These are phyloP conservation scores for Babesia gibsoni DNA, from an alignment of 169 alveolate genomes.

Conservation along the genomic window DNA sequence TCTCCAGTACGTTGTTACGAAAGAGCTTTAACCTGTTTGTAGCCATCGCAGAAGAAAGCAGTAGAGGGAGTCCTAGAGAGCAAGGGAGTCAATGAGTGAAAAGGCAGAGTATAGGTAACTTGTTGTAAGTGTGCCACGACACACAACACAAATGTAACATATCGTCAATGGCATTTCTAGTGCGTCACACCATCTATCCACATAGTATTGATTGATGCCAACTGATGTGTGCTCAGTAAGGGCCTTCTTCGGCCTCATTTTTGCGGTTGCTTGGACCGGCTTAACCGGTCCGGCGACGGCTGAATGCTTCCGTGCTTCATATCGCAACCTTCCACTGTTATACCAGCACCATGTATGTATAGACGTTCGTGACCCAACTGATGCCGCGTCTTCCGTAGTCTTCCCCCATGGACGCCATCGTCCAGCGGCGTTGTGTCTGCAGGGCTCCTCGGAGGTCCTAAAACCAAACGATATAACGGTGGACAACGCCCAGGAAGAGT, in stretches of 20 bases:
- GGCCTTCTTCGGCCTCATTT: background rate
- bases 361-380: no score
- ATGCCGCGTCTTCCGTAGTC: no score
- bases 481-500: constrained; percentile 26
- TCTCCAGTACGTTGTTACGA: constrained; percentile 28
- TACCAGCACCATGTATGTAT: background rate
- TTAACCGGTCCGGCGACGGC: background rate
- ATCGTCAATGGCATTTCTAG: background rate
- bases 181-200: background rate
- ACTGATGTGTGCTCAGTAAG: background rate
- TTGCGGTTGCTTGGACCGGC: background rate
- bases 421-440: no score
- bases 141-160: no score
- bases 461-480: constrained; percentile 43
- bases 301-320: background rate
- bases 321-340: background rate
- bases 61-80: background rate
- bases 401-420: no score
- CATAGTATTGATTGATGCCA: background rate
- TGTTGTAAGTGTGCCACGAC: no score
- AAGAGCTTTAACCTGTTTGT: background rate
- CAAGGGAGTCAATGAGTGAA: no score
- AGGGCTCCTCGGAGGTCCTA: no score
- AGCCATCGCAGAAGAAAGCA: constrained; percentile 1
- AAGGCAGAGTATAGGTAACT: no score